These are phyloP conservation scores for Pseudocercospora vitis DNA, from an alignment of 2,329 filamentous ascomycete species.

Conservation along the genomic window DNA sequence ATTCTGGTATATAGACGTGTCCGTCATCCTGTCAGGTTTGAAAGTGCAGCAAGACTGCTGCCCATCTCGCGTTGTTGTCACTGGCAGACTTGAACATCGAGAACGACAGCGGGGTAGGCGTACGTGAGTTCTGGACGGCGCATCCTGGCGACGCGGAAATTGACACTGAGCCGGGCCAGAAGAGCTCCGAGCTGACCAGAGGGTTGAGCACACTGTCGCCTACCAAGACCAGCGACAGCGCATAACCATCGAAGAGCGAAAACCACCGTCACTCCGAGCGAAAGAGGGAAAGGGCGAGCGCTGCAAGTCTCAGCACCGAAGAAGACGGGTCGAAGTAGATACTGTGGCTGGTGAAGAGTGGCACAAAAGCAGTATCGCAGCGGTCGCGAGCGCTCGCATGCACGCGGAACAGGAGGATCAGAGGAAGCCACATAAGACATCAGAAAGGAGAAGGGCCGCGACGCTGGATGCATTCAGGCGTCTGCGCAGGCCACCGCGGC, in stretches of 20 bases:
- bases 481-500: slow-evolving; percentile 29
- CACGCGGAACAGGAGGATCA: slow-evolving; percentile 7
- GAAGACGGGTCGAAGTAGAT: neutral
- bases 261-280: neutral
- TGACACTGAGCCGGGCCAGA: neutral
- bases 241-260: neutral
- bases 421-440: neutral
- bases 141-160: slow-evolving; percentile 7
- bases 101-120: slow-evolving; percentile 5
- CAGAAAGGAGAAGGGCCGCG: slow-evolving; percentile 9
- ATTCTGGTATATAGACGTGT: neutral
- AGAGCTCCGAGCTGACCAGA: slow-evolving; percentile 5
- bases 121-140: too few species aligned
- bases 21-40: neutral
- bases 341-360: slow-evolving; percentile 7
- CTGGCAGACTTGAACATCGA: neutral
- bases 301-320: slow-evolving; percentile 2
- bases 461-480: slow-evolving; percentile 28
- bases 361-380: neutral
- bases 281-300: neutral
- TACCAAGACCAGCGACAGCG: neutral
- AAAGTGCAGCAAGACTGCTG: neutral
- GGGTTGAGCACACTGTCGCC: neutral
- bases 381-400: slow-evolving; percentile 4
- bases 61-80: neutral